phyloP scores from a whole-genome alignment of 2,329 filamentous ascomycete genomes.

The Neonectria magnoliae region DNA sequence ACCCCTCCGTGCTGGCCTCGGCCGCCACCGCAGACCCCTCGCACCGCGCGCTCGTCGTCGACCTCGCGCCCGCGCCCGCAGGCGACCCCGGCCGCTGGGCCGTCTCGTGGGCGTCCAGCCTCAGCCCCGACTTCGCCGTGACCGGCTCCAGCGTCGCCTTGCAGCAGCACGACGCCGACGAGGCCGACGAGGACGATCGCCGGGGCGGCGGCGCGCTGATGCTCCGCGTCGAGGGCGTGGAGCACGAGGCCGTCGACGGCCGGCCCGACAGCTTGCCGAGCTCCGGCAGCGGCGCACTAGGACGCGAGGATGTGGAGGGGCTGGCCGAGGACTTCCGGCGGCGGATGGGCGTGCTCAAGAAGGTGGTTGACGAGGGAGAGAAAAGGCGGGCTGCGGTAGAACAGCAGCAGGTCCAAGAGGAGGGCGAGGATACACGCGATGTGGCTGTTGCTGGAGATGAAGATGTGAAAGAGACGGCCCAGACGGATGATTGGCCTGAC shows the following conservation, averaged over 20 bases:
- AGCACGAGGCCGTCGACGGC: slow-evolving; percentile 48
- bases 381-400: slow-evolving; percentile 51
- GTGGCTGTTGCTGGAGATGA: slow-evolving; percentile 33
- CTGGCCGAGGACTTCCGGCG: slow-evolving; percentile 67
- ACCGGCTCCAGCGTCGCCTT: slow-evolving; percentile 56
- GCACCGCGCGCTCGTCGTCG: slow-evolving; percentile 65
- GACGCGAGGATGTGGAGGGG: slow-evolving; percentile 59
- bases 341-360: slow-evolving; percentile 64
- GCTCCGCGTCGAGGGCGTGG: slow-evolving; percentile 51
- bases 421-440: slow-evolving; percentile 24
- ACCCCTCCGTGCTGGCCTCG: slow-evolving; percentile 78
- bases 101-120: slow-evolving; percentile 75
- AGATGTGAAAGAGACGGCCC: slow-evolving; percentile 20
- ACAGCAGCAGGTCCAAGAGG: slow-evolving; percentile 25
- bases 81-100: slow-evolving; percentile 55
- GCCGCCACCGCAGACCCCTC: slow-evolving; percentile 59
- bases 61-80: slow-evolving; percentile 56
- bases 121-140: slow-evolving; percentile 78
- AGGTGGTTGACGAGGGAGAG: slow-evolving; percentile 63
- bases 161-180: slow-evolving; percentile 52
- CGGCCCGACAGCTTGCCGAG: slow-evolving; percentile 40
- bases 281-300: slow-evolving; percentile 46
- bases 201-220: slow-evolving; percentile 44
- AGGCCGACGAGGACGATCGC: slow-evolving; percentile 38
- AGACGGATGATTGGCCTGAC: slow-evolving; percentile 18